Percentiles rank a stretch among this genome's conserved stretches.
These are phyloP conservation scores for Nematodospora anomalae DNA, from an alignment of 1,139 yeast species.

Conservation along the genomic window DNA sequence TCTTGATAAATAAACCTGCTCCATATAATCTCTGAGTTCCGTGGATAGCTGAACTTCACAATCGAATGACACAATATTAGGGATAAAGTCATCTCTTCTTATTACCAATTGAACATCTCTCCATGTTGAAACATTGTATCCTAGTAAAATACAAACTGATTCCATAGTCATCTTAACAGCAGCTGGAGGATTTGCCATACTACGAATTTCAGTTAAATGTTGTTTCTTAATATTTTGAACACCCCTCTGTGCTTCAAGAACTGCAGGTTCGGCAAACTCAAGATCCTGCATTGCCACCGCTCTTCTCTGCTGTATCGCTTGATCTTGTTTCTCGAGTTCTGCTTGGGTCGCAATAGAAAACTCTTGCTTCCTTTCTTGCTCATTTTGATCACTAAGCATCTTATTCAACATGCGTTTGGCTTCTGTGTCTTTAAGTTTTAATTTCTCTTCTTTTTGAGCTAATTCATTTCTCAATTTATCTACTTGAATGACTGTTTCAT, in stretches of 20 bases:
- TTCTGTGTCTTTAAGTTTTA: conserved; percentile 59
- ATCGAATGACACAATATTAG: conserved; percentile 75
- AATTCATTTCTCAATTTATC: conserved; percentile 56
- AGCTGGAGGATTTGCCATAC: conserved; percentile 90
- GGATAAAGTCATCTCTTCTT: conserved; percentile 83
- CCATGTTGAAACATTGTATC: conserved; percentile 72
- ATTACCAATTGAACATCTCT: conserved; percentile 80
- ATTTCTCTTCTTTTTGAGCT: conserved; percentile 50
- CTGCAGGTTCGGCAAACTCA: conserved; percentile 79
- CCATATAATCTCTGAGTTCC: conserved; percentile 57
- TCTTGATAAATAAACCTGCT: conserved; percentile 56
- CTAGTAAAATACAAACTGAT: conserved; percentile 80
- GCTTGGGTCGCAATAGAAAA: conserved; percentile 78
- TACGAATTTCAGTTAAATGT: conserved; percentile 83
- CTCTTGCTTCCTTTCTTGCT: conserved; percentile 86
- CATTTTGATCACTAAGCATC: conserved; percentile 87
- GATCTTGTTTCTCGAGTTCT: conserved; percentile 68
- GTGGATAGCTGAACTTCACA: conserved; percentile 58
- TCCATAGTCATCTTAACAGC: conserved; percentile 85
- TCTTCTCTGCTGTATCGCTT: conserved; percentile 56
- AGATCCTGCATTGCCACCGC: conserved; percentile 60
- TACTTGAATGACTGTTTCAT: conserved; percentile 77
- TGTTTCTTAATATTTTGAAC: conserved; percentile 91
- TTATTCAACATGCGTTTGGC: conserved; percentile 71
- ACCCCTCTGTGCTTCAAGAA: conserved; percentile 78